These are phyloP conservation scores for Cymodocea nodosa DNA, from an alignment of 116 monocot species.

Conservation along the genomic window DNA sequence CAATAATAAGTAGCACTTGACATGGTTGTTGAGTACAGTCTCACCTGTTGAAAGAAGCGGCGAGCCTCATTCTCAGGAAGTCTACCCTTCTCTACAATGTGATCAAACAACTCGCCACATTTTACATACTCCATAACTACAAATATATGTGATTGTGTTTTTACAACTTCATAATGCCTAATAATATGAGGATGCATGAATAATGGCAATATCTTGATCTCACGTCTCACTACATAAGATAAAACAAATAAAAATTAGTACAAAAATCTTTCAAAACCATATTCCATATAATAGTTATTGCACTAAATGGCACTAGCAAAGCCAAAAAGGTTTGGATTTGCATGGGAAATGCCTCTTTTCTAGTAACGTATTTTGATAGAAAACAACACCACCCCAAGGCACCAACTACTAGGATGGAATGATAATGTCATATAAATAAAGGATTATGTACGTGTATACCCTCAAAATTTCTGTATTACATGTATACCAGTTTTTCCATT, in stretches of 20 bases:
- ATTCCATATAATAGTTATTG: neutral
- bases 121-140: slow-evolving; percentile 58
- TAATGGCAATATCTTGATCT: slow-evolving; percentile 48
- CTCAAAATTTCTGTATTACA: too few species aligned
- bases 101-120: slow-evolving; percentile 54
- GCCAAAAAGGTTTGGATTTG: too few species aligned
- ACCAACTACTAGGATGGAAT: too few species aligned
- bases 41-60: slow-evolving; percentile 51
- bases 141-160: slow-evolving; percentile 43
- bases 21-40: too few species aligned
- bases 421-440: too few species aligned
- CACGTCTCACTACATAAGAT: slow-evolving; percentile 42
- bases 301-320: too few species aligned
- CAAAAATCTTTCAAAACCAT: neutral
- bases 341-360: too few species aligned
- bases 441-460: too few species aligned
- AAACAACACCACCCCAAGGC: too few species aligned
- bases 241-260: neutral
- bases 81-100: slow-evolving; percentile 59
- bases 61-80: slow-evolving; percentile 46
- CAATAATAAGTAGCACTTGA: neutral
- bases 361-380: too few species aligned
- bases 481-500: too few species aligned
- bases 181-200: slow-evolving; percentile 65
- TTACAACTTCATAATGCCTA: slow-evolving; percentile 49